Conservation (phyloP, 1,284 basidiomycete genomes). For the Pisolithus thermaeus region DNA sequence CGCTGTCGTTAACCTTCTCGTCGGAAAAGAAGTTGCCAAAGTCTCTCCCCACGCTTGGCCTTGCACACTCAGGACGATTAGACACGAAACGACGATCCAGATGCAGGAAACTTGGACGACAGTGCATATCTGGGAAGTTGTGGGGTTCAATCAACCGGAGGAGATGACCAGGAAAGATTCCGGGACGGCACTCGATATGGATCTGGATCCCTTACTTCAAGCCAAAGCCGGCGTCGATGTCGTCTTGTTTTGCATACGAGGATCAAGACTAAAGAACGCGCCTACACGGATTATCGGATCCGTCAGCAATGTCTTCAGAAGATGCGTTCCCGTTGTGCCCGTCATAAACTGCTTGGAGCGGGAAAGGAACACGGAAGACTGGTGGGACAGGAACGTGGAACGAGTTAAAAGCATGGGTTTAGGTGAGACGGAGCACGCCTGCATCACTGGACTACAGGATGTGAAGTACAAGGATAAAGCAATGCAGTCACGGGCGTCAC, state of each 20-base stretch:
- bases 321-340: background rate
- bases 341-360: slow-evolving; percentile 2
- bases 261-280: background rate
- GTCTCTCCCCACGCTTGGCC: background rate
- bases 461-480: background rate
- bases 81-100: background rate
- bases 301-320: background rate
- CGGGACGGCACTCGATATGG: background rate
- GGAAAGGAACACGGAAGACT: background rate
- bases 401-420: background rate
- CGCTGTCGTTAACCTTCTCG: background rate
- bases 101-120: background rate
- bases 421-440: background rate
- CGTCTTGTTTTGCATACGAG: background rate
- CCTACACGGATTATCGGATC: background rate
- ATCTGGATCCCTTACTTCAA: background rate
- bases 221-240: background rate
- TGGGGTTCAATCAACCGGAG: background rate
- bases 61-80: background rate
- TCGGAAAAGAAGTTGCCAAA: background rate
- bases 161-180: too few species aligned
- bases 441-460: slow-evolving; percentile 2
- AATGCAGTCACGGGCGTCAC: background rate
- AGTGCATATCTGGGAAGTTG: background rate
- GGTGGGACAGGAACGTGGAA: background rate